phyloP scores from a whole-genome alignment of 352 stramenopile genomes.

The Globisporangium lucens region DNA sequence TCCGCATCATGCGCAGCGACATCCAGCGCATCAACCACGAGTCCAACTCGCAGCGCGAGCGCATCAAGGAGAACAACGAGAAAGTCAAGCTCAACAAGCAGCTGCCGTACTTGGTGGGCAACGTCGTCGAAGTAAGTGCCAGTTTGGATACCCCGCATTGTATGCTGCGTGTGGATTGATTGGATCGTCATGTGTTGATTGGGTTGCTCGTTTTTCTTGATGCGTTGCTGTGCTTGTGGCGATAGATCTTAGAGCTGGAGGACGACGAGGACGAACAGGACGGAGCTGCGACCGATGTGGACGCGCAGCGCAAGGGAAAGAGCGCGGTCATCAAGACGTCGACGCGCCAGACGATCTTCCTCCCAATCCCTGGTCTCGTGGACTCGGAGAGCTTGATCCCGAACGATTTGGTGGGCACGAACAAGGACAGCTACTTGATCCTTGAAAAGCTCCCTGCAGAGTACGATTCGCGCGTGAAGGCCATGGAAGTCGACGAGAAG shows the following conservation, averaged over 20 bases:
- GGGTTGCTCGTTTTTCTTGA: slow-evolving; percentile 9
- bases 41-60: slow-evolving; percentile 89
- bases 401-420: slow-evolving; percentile 97
- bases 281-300: slow-evolving; percentile 90
- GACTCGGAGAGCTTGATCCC: slow-evolving; percentile 93
- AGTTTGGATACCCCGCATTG: not conserved
- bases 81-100: slow-evolving; percentile 99
- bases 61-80: slow-evolving; percentile 99
- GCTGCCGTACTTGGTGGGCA: slow-evolving; percentile 98
- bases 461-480: slow-evolving; percentile 98
- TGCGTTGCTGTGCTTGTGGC: not conserved
- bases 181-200: not conserved
- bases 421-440: slow-evolving; percentile 99
- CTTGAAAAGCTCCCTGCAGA: slow-evolving; percentile 98
- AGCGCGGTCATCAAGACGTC: slow-evolving; percentile 98
- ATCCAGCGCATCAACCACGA: slow-evolving; percentile 97
- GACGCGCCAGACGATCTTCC: slow-evolving; percentile 98
- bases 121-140: slow-evolving; percentile 92
- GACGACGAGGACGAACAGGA: slow-evolving; percentile 95
- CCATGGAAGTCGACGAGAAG: slow-evolving; percentile 96
- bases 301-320: slow-evolving; percentile 89
- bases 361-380: slow-evolving; percentile 97
- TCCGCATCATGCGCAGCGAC: slow-evolving; percentile 97
- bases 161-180: not conserved
- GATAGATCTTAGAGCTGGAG: slow-evolving; percentile 67